These are phyloP conservation scores for Colletotrichum falcatum DNA, from an alignment of 2,329 filamentous ascomycete genomes.

Conservation along the genomic window DNA sequence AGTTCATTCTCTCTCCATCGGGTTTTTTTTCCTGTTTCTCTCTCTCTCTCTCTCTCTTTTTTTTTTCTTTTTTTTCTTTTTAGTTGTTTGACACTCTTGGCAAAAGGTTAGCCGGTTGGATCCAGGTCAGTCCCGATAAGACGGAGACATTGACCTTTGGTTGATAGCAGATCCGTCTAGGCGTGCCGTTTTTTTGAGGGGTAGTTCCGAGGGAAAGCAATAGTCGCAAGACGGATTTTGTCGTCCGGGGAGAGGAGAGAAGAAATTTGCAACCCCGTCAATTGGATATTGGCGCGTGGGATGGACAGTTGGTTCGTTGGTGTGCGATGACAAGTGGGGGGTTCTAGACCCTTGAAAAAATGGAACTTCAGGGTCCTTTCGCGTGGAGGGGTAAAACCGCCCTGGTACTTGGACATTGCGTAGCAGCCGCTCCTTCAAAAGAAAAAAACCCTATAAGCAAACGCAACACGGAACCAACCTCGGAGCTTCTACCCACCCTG, in stretches of 20 bases:
- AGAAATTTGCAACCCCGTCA: constrained; percentile 37
- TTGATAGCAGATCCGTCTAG: constrained; percentile 11
- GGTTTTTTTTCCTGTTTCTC: no score
- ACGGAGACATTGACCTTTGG: not conserved
- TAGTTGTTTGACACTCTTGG: not conserved
- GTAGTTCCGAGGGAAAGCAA: not conserved
- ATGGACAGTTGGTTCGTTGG: constrained; percentile 35
- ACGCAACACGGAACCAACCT: not conserved
- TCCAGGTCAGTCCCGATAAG: not conserved
- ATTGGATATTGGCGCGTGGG: constrained; percentile 36
- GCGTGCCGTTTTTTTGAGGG: constrained; percentile 32
- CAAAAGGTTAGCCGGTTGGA: not conserved
- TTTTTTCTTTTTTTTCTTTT: not conserved
- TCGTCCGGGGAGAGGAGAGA: constrained; percentile 10
- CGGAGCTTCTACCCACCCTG: not conserved
- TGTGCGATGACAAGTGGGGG: constrained; percentile 38
- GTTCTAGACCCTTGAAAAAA: constrained; percentile 40
- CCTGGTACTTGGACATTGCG: constrained; percentile 2
- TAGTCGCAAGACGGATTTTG: not conserved
- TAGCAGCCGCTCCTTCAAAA: constrained; percentile 1
- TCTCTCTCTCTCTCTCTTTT: not conserved
- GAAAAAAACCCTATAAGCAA: not conserved
- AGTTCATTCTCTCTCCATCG: not conserved
- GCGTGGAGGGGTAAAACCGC: constrained; percentile 36
- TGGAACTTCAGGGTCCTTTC: constrained; percentile 40